Evolutionary conservation across 2,329 filamentous ascomycete genomes (phyloP).

Genomic region (Xylariaceae sp.): DNA sequence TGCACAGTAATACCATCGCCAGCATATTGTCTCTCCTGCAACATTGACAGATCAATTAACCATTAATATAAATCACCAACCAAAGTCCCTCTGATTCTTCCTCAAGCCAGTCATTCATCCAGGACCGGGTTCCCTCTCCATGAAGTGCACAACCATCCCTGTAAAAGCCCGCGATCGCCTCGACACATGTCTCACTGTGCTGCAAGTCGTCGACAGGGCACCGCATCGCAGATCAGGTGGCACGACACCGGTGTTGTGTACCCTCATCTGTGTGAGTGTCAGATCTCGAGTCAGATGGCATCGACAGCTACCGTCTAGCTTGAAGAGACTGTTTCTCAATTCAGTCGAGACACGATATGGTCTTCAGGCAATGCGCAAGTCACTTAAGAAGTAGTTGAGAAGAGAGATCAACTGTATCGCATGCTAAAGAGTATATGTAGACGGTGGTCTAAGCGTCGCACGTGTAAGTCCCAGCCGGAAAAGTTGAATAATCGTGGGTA

Average conservation of each 20-base stretch:
- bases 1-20: not conserved
- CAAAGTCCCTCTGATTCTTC: not conserved
- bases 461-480: not conserved
- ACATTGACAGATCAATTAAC: not conserved
- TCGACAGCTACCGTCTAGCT: not conserved
- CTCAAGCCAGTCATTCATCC: no score
- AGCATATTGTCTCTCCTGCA: not conserved
- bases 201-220: constrained; percentile 4
- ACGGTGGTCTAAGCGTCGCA: not conserved
- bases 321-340: no score
- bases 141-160: not conserved
- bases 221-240: not conserved
- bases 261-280: not conserved
- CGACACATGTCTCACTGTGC: constrained; percentile 5
- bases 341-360: no score
- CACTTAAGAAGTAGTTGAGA: no score
- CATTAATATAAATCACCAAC: not conserved
- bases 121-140: not conserved
- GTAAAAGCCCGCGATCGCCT: not conserved
- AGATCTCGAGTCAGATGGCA: not conserved
- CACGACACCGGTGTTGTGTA: constrained; percentile 4
- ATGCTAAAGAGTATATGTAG: no score
- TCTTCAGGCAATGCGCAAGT: no score
- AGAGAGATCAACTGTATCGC: no score
- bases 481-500: constrained; percentile 4